Percentiles rank a stretch among this genome's conserved stretches.
phyloP scores from a whole-genome alignment of 306 rosid genomes.

The Rosa persica region DNA sequence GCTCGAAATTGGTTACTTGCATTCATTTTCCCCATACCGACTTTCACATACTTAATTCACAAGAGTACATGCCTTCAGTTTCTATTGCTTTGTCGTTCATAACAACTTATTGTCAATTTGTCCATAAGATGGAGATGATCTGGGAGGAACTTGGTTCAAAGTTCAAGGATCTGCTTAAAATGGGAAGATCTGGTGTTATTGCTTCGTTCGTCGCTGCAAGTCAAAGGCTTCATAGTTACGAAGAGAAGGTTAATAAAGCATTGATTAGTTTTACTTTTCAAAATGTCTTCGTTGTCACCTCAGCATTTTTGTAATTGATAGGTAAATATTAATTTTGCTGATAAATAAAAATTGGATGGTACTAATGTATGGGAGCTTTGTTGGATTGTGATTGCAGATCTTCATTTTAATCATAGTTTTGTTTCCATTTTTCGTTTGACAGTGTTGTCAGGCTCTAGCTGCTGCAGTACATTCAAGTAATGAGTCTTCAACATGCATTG shows the following conservation, averaged over 20 bases:
- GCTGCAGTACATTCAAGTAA: conserved; percentile 54
- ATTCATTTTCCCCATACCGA: background rate
- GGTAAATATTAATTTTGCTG: background rate
- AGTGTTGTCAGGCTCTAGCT: conserved; percentile 83
- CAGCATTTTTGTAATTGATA: background rate
- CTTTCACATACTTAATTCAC: conserved; percentile 21
- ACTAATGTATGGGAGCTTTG: conserved; percentile 8
- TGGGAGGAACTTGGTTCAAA: conserved; percentile 87
- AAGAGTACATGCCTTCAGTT: conserved; percentile 4
- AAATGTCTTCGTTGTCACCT: background rate
- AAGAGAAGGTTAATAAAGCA: conserved; percentile 54
- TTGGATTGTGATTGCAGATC: conserved; percentile 14
- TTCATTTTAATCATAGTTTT: conserved; percentile 15
- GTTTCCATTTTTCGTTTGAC: conserved; percentile 32
- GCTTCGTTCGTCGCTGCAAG: conserved; percentile 78
- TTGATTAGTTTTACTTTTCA: conserved; percentile 22
- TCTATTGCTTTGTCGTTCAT: conserved; percentile 9
- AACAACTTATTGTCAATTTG: conserved; percentile 19
- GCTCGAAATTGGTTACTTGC: conserved; percentile 13
- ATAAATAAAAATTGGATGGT: background rate
- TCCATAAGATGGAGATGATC: conserved; percentile 64
- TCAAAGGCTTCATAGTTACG: conserved; percentile 74
- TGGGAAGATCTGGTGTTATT: conserved; percentile 92
- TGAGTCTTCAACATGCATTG: conserved; percentile 61
- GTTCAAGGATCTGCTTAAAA: conserved; percentile 61